Evolutionary conservation across 768 basidiomycete species (phyloP), one percentile per base, ranked within the genome.

Genomic region (Psilocybe subaeruginosa): DNA sequence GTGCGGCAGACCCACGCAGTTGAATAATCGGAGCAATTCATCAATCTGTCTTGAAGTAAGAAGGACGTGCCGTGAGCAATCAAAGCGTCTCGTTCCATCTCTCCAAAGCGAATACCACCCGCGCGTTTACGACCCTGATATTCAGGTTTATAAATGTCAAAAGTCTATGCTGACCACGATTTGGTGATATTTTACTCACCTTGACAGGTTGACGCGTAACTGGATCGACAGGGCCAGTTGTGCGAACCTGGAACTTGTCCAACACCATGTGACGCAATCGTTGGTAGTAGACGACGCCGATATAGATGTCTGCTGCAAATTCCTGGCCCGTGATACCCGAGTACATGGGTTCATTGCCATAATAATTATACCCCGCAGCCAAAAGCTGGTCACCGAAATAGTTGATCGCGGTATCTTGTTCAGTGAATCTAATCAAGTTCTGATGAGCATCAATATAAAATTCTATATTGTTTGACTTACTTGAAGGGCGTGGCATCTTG

Each of bases 21-120:
- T 29, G 97, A 98, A 76, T 99, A 99, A 76, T 99, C 97, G 29
- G 97, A 99, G 73, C 97, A 99, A 77, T 99, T 99, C 97, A 99
- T 99, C 72, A 99, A 78, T 59, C 97, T 85, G 77, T 99, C 97
- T 80, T 99, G 97, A 23, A 99, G 86, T 43, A 99, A 83, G 89
- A 97, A 99, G 1, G 96, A 95, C 12, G 97, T 97, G 48, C 97
- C 97, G 75, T 99, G 97, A 3, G 97, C 97, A 67, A 99, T 96
- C 54, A 99, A 85, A 9, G 97, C 97, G 72, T 99, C 97, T 56
- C 97, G 92, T 76, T 99, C 97, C 97, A 99, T 99, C 80, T 99
- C 97, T 68, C 97, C 97, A 73, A 99, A 99, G 58, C 97, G 95
- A 71, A 99, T 99, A 70, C 97, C 97, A 69, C 97, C 97, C 47